Conservation (phyloP, 2,329 filamentous ascomycete genomes). For the Fusarium oxysporum region DNA sequence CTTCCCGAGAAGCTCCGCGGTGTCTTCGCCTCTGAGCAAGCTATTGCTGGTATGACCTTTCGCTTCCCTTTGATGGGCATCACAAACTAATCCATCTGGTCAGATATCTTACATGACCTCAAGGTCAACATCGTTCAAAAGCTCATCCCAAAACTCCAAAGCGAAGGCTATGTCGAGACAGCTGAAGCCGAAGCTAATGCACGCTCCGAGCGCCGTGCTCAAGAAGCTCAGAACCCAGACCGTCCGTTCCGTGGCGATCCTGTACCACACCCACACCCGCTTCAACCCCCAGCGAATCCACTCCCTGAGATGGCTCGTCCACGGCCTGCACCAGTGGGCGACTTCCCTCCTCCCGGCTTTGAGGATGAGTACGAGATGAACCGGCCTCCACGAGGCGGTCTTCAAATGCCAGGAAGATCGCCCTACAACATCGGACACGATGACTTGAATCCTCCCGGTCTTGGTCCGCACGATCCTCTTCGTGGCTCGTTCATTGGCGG, state of each 20-base stretch:
- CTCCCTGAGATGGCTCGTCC: slow-evolving; percentile 68
- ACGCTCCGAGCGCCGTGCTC: slow-evolving; percentile 54
- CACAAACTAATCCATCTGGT: background rate
- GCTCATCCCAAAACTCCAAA: slow-evolving; percentile 80
- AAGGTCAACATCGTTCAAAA: slow-evolving; percentile 87
- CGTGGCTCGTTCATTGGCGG: slow-evolving; percentile 73
- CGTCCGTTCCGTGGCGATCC: slow-evolving; percentile 57
- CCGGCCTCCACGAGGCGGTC: slow-evolving; percentile 59
- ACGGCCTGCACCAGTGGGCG: slow-evolving; percentile 72
- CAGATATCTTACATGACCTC: slow-evolving; percentile 76
- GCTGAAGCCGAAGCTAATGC: slow-evolving; percentile 58
- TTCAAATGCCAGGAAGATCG: slow-evolving; percentile 58
- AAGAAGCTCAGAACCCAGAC: slow-evolving; percentile 52
- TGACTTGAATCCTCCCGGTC: slow-evolving; percentile 86
- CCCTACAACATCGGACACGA: slow-evolving; percentile 82
- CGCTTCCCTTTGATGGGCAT: too few relatives aligned
- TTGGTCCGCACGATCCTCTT: slow-evolving; percentile 88
- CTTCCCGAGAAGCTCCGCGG: slow-evolving; percentile 63
- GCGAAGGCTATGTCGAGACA: slow-evolving; percentile 80
- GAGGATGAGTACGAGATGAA: slow-evolving; percentile 93
- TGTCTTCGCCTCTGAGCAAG: slow-evolving; percentile 79
- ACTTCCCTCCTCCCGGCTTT: slow-evolving; percentile 89
- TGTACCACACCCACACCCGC: slow-evolving; percentile 66
- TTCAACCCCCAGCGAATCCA: slow-evolving; percentile 75
- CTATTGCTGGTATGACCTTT: slow-evolving; percentile 62